These are phyloP conservation scores for Boechera stricta DNA, from an alignment of 345 rosid genomes.

Conservation along the genomic window DNA sequence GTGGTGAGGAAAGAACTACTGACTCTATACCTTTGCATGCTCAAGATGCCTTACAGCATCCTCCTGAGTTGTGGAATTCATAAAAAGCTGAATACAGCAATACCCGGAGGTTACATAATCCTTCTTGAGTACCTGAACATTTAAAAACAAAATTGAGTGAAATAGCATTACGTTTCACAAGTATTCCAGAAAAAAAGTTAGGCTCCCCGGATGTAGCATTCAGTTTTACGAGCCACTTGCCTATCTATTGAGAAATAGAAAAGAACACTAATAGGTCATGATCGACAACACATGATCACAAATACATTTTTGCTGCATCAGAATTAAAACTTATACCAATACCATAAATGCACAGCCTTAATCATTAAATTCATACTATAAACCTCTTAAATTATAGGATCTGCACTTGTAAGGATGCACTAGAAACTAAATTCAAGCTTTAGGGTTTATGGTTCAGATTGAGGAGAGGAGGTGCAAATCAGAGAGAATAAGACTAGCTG, in stretches of 20 bases:
- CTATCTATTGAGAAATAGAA: constrained; percentile 13
- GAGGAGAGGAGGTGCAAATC: constrained; percentile 19
- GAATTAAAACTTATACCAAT: neutral
- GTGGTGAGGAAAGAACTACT: constrained; percentile 19
- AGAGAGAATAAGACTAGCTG: constrained; percentile 21
- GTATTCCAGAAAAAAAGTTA: constrained; percentile 4
- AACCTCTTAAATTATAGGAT: constrained; percentile 19
- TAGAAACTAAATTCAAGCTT: constrained; percentile 19
- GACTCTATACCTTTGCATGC: constrained; percentile 73
- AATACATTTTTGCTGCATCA: neutral
- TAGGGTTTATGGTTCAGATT: constrained; percentile 21
- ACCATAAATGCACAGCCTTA: constrained; percentile 9
- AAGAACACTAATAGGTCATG: constrained; percentile 22
- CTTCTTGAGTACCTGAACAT: constrained; percentile 85
- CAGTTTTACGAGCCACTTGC: constrained; percentile 22
- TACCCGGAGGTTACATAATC: constrained; percentile 96
- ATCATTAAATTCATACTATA: neutral
- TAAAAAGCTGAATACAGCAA: constrained; percentile 89
- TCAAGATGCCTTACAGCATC: constrained; percentile 94
- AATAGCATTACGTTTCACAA: constrained; percentile 24
- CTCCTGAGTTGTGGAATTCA: constrained; percentile 87
- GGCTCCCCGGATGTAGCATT: constrained; percentile 6
- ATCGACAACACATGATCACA: constrained; percentile 7
- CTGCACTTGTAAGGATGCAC: constrained; percentile 17
- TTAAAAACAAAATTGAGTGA: neutral